These are phyloP conservation scores for Exophiala alcalophila DNA, from an alignment of 2,329 filamentous ascomycete genomes.

Conservation along the genomic window DNA sequence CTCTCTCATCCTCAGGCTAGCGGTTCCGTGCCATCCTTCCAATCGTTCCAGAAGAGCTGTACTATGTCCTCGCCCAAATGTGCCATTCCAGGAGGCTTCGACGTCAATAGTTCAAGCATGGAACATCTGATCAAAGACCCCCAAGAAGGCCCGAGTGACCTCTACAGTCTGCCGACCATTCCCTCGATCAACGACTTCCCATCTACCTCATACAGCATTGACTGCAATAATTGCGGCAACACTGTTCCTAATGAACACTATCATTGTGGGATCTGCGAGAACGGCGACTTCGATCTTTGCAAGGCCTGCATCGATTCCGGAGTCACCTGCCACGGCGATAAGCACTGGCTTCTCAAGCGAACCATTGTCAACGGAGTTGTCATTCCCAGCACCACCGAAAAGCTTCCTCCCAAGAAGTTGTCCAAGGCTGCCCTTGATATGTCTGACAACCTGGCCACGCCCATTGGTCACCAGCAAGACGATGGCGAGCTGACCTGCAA, in stretches of 20 bases:
- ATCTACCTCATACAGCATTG: constrained; percentile 68
- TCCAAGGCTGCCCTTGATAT: constrained; percentile 18
- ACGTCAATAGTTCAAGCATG: constrained; percentile 6
- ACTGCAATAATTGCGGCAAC: constrained; percentile 85
- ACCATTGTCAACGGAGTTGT: constrained; percentile 74
- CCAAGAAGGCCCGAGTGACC: constrained; percentile 3
- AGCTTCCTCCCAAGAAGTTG: constrained; percentile 62
- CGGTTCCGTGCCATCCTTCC: constrained; percentile 12
- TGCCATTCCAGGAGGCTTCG: constrained; percentile 26
- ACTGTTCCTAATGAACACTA: constrained; percentile 80
- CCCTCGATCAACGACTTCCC: constrained; percentile 37
- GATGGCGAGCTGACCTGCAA: constrained; percentile 54
- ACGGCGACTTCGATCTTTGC: constrained; percentile 93
- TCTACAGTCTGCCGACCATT: constrained; percentile 34
- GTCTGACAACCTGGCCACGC: constrained; percentile 21
- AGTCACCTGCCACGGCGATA: constrained; percentile 70
- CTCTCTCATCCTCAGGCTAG: constrained; percentile 30
- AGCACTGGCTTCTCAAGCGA: constrained; percentile 95
- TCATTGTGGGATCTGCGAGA: constrained; percentile 90
- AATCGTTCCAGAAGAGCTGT: constrained; percentile 23
- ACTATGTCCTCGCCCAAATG: constrained; percentile 23
- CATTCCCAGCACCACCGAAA: constrained; percentile 81
- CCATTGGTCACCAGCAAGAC: constrained; percentile 19
- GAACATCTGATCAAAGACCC: constrained; percentile 12
- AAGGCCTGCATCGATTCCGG: constrained; percentile 71